Percentiles rank a stretch among this genome's conserved stretches.
Evolutionary conservation across 371 early-diverging fungal species (phyloP).

Genomic region (Apophysomyces sp.): DNA sequence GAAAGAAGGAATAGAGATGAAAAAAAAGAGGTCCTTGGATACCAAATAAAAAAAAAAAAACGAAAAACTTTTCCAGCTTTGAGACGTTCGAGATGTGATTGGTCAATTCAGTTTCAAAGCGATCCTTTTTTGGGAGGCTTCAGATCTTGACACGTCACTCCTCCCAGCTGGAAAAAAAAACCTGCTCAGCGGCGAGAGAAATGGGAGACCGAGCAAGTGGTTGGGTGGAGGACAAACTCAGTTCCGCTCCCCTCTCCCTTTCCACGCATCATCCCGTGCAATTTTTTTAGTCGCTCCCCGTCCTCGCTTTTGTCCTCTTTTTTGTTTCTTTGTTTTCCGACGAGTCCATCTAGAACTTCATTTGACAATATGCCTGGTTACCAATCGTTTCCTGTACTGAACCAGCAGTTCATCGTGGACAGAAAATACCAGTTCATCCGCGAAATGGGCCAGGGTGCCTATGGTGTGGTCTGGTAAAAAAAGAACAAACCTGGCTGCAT

Average conservation of each 20-base stretch:
- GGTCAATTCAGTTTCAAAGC: not conserved
- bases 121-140: too few relatives aligned
- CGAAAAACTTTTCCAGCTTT: not conserved
- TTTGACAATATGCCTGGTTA: conserved; percentile 37
- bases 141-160: too few relatives aligned
- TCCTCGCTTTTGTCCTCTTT: conserved; percentile 2
- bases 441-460: conserved; percentile 93
- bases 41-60: not conserved
- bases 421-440: conserved; percentile 78
- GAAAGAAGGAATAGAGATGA: not conserved
- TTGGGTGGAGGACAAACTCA: too few relatives aligned
- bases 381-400: conserved; percentile 67
- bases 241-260: not conserved
- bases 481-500: not conserved
- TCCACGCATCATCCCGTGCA: not conserved
- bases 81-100: not conserved
- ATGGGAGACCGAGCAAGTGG: too few relatives aligned
- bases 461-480: conserved; percentile 51
- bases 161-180: too few relatives aligned
- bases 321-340: conserved; percentile 12
- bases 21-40: not conserved
- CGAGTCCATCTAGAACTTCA: conserved; percentile 5
- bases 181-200: too few relatives aligned
- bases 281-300: not conserved
- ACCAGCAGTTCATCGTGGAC: conserved; percentile 71